These are phyloP conservation scores for Teunomyces tritomae DNA, from an alignment of 805 yeast genomes.

Conservation along the genomic window DNA sequence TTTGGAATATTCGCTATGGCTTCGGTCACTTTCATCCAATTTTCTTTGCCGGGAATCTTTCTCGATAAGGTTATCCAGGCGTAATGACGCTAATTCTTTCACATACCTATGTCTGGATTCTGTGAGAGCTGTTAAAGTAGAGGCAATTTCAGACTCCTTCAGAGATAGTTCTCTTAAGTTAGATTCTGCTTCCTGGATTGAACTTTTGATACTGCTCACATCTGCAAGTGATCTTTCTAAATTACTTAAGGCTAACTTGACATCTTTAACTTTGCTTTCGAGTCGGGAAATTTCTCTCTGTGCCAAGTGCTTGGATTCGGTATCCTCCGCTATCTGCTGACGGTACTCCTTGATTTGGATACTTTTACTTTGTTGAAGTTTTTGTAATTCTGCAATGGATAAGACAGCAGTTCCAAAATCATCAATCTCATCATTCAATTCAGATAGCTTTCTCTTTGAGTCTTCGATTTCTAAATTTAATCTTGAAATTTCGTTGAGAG, in stretches of 20 bases:
- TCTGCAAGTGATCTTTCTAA: slow-evolving; percentile 53
- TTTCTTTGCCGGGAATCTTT: not conserved
- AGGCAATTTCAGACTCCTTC: not conserved
- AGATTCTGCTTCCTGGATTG: slow-evolving; percentile 33
- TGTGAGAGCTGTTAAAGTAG: not conserved
- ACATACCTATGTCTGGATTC: not conserved
- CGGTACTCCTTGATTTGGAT: slow-evolving; percentile 42
- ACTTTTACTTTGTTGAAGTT: slow-evolving; percentile 35
- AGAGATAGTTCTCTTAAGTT: slow-evolving; percentile 2
- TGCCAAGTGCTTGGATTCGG: slow-evolving; percentile 43
- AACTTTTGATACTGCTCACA: slow-evolving; percentile 35
- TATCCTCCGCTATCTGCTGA: slow-evolving; percentile 20
- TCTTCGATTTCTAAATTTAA: slow-evolving; percentile 27
- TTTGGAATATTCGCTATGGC: not conserved
- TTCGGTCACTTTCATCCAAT: not conserved
- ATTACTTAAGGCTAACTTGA: slow-evolving; percentile 48
- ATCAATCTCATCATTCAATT: slow-evolving; percentile 31
- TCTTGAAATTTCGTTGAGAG: slow-evolving; percentile 34
- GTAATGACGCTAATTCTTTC: not conserved
- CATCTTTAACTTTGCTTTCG: slow-evolving; percentile 53
- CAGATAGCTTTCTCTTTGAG: slow-evolving; percentile 23
- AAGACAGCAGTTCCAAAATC: slow-evolving; percentile 35
- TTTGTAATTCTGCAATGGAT: slow-evolving; percentile 48
- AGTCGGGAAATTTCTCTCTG: slow-evolving; percentile 44
- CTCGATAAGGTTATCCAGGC: not conserved